Evolutionary conservation across 371 early-diverging fungal species (phyloP).

Genomic region (Apophysomyces ossiformis): DNA sequence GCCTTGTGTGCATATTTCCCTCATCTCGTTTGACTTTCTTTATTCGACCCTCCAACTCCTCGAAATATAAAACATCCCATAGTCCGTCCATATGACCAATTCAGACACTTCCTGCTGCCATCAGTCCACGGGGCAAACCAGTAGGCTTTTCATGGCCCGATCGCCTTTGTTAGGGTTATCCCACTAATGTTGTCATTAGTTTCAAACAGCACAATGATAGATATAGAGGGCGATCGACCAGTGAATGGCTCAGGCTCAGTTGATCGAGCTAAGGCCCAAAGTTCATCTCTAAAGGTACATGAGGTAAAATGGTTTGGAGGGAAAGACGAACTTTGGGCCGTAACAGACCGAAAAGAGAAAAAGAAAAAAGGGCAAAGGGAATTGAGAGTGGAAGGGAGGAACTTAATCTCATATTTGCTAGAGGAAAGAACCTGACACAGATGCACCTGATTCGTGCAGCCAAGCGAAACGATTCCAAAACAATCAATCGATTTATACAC

Average conservation of each 20-base stretch:
- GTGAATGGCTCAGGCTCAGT: neutral
- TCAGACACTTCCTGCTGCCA: slow-evolving; percentile 1
- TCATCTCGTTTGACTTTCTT: too few species aligned
- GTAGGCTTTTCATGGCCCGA: neutral
- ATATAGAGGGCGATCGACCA: neutral
- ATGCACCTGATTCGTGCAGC: neutral
- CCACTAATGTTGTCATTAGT: neutral
- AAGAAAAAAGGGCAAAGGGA: neutral
- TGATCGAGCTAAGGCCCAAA: neutral
- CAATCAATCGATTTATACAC: slow-evolving; percentile 15
- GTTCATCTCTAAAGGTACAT: slow-evolving; percentile 10
- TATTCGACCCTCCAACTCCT: neutral
- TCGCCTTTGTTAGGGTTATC: neutral
- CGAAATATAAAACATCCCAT: neutral
- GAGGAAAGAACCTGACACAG: neutral
- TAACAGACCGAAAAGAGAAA: neutral
- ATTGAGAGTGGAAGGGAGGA: neutral
- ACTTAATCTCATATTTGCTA: neutral
- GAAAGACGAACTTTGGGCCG: neutral
- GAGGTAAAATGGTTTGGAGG: slow-evolving; percentile 1
- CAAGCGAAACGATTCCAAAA: neutral
- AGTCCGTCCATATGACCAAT: neutral
- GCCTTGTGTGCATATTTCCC: neutral
- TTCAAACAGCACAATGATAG: neutral
- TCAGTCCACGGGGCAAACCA: neutral